Base-by-base conservation (phyloP, 129 eudicot genomes). In the Heracleum sosnowskyi region DNA sequence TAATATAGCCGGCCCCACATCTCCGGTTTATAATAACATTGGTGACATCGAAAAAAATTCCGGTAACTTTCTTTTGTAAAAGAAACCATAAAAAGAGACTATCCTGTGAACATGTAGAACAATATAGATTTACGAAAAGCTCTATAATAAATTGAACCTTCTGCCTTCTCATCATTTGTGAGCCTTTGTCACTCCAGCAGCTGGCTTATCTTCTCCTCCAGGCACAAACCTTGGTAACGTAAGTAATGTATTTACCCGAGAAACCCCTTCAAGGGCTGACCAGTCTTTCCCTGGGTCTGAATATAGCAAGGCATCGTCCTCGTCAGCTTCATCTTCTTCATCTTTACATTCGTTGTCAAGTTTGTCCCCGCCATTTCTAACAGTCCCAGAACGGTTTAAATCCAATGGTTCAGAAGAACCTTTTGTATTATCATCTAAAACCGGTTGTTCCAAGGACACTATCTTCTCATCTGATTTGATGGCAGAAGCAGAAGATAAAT, bases 251-350 rank as follows among this genome's bases (percentile, higher is more conserved):
- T 66, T 66, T 66, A 66, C 37, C 37, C 72, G 72, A 66, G 72
- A 66, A 33, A 89, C 97, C 0, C 98, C 98, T 82, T 91, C 95
- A 49, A 91, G 91, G 39, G 97, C 93, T 17, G 88, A 89, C 92
- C 92, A 89, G 71, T 87, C 97, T 84, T 77, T 85, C 28, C 83
- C 87, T 28, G 70, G 66, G 57, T 87, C 85, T 9, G 15, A 80
- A 16, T 83, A n/a, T 71, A 82, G 84, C 42, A 84, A 80, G 31
- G 76, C 81, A 46, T 66, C 72, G 3, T 85, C 96, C 29, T 68
- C 79, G 4, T 36, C 16, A 1, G 68, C 86, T 34, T 69, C 82
- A 33, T n/a, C 76, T 22, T 40, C 74, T n/a, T 84, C 86, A 5
- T 69, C 81, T 16, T 74, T 73, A 22, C 33, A 62, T 76, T 70